Evolutionary conservation across 192 early-diverging fungal species (phyloP).

Genomic region (Rhizophagus sp.): DNA sequence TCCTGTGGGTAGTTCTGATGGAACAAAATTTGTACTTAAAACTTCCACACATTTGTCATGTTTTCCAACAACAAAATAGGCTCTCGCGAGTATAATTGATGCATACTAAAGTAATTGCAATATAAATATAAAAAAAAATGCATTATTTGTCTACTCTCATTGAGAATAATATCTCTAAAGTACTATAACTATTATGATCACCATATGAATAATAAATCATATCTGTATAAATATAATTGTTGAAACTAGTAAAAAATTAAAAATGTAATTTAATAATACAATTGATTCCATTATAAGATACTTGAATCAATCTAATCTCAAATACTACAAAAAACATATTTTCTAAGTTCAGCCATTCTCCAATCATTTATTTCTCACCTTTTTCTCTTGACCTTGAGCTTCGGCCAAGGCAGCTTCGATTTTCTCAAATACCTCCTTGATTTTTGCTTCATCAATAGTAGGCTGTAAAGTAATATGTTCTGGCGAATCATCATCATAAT

Average conservation of each 20-base stretch:
- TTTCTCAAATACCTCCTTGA: constrained; percentile 32
- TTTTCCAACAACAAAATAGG: constrained; percentile 54
- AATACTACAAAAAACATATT: background rate
- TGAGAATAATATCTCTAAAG: background rate
- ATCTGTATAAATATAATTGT: no score
- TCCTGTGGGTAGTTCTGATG: constrained; percentile 40
- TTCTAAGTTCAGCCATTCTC: background rate
- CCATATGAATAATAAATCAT: no score
- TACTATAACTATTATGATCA: no score
- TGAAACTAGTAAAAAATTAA: background rate
- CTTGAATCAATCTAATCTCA: background rate
- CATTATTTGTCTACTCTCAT: background rate
- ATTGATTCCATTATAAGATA: background rate
- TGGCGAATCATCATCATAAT: constrained; percentile 34
- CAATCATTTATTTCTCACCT: constrained; percentile 15
- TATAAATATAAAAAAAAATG: background rate
- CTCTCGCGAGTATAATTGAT: constrained; percentile 57
- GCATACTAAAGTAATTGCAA: constrained; percentile 36
- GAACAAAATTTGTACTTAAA: constrained; percentile 41
- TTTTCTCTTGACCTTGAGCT: constrained; percentile 17
- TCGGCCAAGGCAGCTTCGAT: constrained; percentile 12
- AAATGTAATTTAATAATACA: background rate
- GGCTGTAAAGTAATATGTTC: constrained; percentile 25
- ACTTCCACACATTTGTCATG: constrained; percentile 47
- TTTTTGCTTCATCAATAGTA: constrained; percentile 12